These are phyloP conservation scores for Fusarium piperis DNA, from an alignment of 2,329 filamentous ascomycete genomes.

Conservation along the genomic window DNA sequence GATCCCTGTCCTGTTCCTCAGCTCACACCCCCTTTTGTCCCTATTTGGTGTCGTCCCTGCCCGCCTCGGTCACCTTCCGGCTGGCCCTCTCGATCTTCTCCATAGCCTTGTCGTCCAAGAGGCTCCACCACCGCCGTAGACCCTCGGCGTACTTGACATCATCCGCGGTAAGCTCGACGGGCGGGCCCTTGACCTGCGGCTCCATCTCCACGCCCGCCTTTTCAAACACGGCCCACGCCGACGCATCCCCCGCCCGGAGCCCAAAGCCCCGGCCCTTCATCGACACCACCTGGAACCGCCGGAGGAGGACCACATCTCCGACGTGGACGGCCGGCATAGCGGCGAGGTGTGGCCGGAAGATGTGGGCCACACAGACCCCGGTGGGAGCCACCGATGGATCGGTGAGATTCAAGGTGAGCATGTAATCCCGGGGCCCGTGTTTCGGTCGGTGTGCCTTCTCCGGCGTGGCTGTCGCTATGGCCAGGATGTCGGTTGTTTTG, in stretches of 20 bases:
- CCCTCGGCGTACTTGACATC: conserved; percentile 61
- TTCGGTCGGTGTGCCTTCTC: conserved; percentile 64
- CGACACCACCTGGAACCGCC: conserved; percentile 63
- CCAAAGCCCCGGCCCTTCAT: conserved; percentile 66
- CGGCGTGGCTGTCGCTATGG: conserved; percentile 62
- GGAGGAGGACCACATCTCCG: conserved; percentile 68
- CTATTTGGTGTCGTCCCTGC: conserved; percentile 42
- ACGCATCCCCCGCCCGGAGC: conserved; percentile 62
- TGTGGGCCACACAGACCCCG: conserved; percentile 62
- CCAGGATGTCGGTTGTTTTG: conserved; percentile 63
- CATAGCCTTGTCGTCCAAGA: conserved; percentile 58
- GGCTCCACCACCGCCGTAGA: conserved; percentile 60
- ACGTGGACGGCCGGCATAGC: conserved; percentile 63
- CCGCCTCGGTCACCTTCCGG: conserved; percentile 44
- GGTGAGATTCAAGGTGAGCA: conserved; percentile 66
- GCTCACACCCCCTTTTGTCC: conserved; percentile 2
- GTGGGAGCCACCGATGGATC: conserved; percentile 64
- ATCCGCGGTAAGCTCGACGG: conserved; percentile 63
- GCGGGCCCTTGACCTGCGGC: conserved; percentile 67
- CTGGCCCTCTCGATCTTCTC: conserved; percentile 61
- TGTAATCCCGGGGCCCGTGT: conserved; percentile 66
- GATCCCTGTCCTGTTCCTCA: conserved; percentile 20
- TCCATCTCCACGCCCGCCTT: conserved; percentile 50
- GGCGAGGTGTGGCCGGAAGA: conserved; percentile 68
- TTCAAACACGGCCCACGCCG: conserved; percentile 71